Base-by-base conservation (phyloP, 2,329 filamentous ascomycete genomes). In the Apiospora malaysiana region DNA sequence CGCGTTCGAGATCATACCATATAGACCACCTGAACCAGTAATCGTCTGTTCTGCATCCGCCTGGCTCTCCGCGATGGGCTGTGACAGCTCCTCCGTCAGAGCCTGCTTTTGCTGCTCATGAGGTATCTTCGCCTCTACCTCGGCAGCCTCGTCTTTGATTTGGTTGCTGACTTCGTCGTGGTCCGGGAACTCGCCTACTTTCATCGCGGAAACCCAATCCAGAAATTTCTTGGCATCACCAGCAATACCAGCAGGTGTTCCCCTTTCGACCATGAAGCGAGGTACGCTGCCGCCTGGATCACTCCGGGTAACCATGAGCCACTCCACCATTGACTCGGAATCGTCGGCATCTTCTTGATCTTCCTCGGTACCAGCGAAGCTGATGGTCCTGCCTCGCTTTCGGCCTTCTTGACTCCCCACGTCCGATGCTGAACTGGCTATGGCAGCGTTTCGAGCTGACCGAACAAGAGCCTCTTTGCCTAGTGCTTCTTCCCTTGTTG, bases 251-350 rank as follows among this genome's bases (percentile, higher is more conserved):
- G 87, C 90, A 0, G 94, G 94, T 0, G 94, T 97, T 42, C 93
- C 93, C 78, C 93, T 91, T 77, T 97, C 94, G n/a, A 97, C 93
- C 87, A 97, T 91, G 82, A 96, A 97, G 18, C 93, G 88, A 0
- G 94, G 94, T 23, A 97, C 94, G 71, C 90, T 95, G 69, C 94
- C 94, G 14, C 94, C 94, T 3, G 94, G 94, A 76, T 97, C 94
- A 79, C 93, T 95, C 67, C 94, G 87, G 1, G 94, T 97, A 23
- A 97, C 90, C 94, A 97, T 97, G 72, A 96, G 88, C 94, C 94
- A 97, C 80, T 97, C 94, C 1, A 97, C 79, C 37, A 84, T 81
- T 40, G 81, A 84, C n/a, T 83, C 78, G 0, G 75, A 78, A 5
- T 82, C 78, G 12, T 81, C 78, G 16, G 77, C 76, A 2, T 77